phyloP scores from a whole-genome alignment of 129 eudicot genomes.

The Lonicera japonica region DNA sequence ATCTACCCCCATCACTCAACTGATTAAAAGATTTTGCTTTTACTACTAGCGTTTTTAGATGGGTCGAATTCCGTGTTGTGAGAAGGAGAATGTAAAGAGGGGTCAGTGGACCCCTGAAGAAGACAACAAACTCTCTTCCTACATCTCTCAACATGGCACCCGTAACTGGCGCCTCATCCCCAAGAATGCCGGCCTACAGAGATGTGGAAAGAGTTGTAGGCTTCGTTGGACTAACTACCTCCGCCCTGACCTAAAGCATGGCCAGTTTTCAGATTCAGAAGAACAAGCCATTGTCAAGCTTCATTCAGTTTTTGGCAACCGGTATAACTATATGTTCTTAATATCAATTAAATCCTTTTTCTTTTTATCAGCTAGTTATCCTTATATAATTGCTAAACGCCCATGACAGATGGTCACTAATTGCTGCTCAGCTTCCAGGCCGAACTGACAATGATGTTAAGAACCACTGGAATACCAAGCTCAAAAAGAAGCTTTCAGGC shows the following conservation, averaged over 20 bases:
- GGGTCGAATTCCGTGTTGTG: constrained; percentile 92
- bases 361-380: constrained; percentile 4
- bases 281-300: constrained; percentile 81
- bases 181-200: constrained; percentile 77
- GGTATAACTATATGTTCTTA: constrained; percentile 36
- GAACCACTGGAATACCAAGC: constrained; percentile 93
- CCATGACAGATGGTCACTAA: constrained; percentile 75
- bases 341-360: constrained; percentile 9
- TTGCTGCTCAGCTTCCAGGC: constrained; percentile 92
- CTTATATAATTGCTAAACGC: neutral
- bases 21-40: neutral
- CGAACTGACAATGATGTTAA: constrained; percentile 95
- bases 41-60: constrained; percentile 10
- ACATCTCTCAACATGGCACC: constrained; percentile 87
- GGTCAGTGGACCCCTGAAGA: constrained; percentile 97
- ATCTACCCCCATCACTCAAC: neutral
- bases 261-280: constrained; percentile 70
- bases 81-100: constrained; percentile 81
- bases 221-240: constrained; percentile 87
- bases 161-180: constrained; percentile 94
- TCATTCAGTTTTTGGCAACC: constrained; percentile 83
- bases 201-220: constrained; percentile 92
- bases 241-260: constrained; percentile 87
- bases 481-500: constrained; percentile 90
- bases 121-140: constrained; percentile 81